Percentiles rank a stretch among this genome's conserved stretches.
Conservation (phyloP, 2,329 filamentous ascomycete species). For the Cordyceps fumosorosea region DNA sequence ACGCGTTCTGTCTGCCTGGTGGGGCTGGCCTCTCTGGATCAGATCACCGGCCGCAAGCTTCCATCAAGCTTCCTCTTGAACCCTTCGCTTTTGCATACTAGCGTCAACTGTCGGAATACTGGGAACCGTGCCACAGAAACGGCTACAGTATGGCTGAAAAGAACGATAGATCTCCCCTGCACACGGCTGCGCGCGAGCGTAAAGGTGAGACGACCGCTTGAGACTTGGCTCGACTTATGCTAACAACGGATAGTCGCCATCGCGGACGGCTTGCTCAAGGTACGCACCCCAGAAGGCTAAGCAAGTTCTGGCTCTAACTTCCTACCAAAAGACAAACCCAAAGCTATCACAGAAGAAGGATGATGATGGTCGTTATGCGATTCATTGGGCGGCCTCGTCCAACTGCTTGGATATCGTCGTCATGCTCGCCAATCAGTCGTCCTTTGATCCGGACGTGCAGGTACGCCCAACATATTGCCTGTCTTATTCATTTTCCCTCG, state of each 20-base stretch:
- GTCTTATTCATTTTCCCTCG: background rate
- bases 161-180: constrained; percentile 68
- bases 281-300: background rate
- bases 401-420: constrained; percentile 71
- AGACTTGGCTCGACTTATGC: background rate
- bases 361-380: constrained; percentile 79
- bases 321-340: constrained; percentile 58
- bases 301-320: background rate
- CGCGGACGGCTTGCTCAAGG: constrained; percentile 56
- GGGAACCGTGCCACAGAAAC: background rate
- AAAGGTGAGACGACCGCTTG: constrained; percentile 51
- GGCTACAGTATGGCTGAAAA: constrained; percentile 27
- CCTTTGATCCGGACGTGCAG: constrained; percentile 79
- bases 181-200: constrained; percentile 80
- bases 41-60: background rate
- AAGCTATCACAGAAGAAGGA: constrained; percentile 68
- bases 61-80: background rate
- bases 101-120: background rate
- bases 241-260: constrained; percentile 45
- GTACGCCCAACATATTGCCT: constrained; percentile 32
- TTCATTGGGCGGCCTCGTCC: constrained; percentile 90
- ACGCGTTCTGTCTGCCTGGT: background rate
- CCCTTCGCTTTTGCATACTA: background rate
- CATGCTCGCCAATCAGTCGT: constrained; percentile 60
- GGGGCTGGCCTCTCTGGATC: background rate